phyloP scores from a whole-genome alignment of 352 stramenopile genomes.

The Phytophthora idaei region DNA sequence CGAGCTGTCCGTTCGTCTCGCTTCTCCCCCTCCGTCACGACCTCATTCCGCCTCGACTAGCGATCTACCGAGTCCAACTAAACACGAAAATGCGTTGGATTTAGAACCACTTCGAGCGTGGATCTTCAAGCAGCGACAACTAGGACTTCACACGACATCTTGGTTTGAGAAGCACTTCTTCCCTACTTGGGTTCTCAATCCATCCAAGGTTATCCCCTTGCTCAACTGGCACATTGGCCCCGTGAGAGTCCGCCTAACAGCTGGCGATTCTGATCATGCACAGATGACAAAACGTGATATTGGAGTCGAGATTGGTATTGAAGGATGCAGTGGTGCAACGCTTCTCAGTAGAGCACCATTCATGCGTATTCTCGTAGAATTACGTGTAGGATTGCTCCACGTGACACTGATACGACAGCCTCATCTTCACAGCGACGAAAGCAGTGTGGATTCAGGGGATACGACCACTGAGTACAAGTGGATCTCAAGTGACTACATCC shows the following conservation, averaged over 20 bases:
- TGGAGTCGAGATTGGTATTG: conserved; percentile 50
- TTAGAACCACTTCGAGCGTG: conserved; percentile 32
- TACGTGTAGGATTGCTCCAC: conserved; percentile 58
- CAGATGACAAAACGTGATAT: conserved; percentile 22
- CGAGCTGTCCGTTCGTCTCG: conserved; percentile 13
- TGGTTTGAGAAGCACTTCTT: conserved; percentile 40
- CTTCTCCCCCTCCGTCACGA: conserved; percentile 26
- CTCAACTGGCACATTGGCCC: conserved; percentile 67
- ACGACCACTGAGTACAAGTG: conserved; percentile 41
- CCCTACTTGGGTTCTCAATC: conserved; percentile 25
- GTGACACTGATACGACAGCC: conserved; percentile 42
- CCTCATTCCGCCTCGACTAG: conserved; percentile 26
- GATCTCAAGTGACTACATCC: conserved; percentile 72
- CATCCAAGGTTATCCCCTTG: conserved; percentile 38
- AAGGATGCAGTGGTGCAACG: conserved; percentile 52
- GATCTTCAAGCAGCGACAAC: conserved; percentile 31
- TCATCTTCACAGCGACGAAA: conserved; percentile 6
- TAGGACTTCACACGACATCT: conserved; percentile 17
- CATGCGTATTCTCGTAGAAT: conserved; percentile 56
- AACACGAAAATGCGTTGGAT: conserved; percentile 13
- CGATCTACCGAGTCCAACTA: conserved; percentile 28
- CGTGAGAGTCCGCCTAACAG: conserved; percentile 47
- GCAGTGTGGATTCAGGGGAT: conserved; percentile 2
- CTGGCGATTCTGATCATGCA: conserved; percentile 26
- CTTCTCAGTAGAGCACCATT: conserved; percentile 41